Evolutionary conservation across 2,329 filamentous ascomycete genomes (phyloP).

Genomic region (Hymenoscyphus salicellus): DNA sequence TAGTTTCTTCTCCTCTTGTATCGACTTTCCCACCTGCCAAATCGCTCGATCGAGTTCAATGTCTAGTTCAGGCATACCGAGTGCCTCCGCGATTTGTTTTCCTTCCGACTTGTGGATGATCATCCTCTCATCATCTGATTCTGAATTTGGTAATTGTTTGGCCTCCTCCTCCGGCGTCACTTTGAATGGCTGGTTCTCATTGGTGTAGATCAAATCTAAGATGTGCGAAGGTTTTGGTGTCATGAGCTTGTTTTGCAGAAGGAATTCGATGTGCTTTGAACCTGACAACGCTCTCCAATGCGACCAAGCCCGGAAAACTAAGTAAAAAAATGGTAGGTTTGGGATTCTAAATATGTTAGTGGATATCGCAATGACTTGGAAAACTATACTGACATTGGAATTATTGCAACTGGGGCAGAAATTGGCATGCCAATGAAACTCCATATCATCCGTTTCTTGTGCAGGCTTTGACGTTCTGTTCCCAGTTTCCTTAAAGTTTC

Average conservation of each 20-base stretch:
- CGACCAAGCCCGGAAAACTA: constrained; percentile 86
- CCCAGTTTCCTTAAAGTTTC: constrained; percentile 67
- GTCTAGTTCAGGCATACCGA: constrained; percentile 67
- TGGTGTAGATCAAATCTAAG: constrained; percentile 70
- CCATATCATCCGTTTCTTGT: constrained; percentile 74
- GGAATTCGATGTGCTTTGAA: constrained; percentile 78
- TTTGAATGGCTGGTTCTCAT: constrained; percentile 24
- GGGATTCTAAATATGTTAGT: constrained; percentile 59
- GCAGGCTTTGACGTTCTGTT: constrained; percentile 75
- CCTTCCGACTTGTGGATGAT: constrained; percentile 53
- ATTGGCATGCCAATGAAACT: constrained; percentile 81
- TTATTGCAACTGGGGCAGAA: constrained; percentile 73
- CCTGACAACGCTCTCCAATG: constrained; percentile 85
- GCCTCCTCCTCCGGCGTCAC: background rate
- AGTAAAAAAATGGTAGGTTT: constrained; percentile 95
- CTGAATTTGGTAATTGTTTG: constrained; percentile 18
- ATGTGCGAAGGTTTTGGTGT: constrained; percentile 61
- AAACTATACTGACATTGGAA: constrained; percentile 70
- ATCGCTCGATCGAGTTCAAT: constrained; percentile 73
- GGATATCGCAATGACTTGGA: background rate
- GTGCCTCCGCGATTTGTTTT: constrained; percentile 55
- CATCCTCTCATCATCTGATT: constrained; percentile 34
- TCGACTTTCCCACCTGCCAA: constrained; percentile 61
- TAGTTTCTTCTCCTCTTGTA: constrained; percentile 30
- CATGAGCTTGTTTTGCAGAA: constrained; percentile 71